Conservation (phyloP, 2,329 filamentous ascomycete genomes). For the Monosporascus ibericus region DNA sequence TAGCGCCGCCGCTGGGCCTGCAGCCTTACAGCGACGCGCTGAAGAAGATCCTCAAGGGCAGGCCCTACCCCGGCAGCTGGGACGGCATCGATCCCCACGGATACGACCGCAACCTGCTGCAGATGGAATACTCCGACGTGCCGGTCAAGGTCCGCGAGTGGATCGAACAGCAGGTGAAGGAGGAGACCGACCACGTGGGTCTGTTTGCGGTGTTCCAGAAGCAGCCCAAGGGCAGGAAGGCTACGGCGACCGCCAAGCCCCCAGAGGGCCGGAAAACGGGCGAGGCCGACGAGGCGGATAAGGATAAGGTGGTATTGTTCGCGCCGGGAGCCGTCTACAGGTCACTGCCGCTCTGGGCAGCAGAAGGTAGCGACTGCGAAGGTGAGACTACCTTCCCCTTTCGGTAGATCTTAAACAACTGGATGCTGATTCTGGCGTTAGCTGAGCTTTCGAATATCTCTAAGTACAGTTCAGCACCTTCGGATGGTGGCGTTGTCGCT, state of each 20-base stretch:
- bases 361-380: constrained; percentile 35
- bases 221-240: constrained; percentile 22
- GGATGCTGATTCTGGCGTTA: background rate
- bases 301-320: constrained; percentile 37
- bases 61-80: constrained; percentile 47
- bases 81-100: constrained; percentile 46
- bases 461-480: constrained; percentile 19
- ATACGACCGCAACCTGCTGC: constrained; percentile 39
- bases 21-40: constrained; percentile 33
- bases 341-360: constrained; percentile 43
- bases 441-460: constrained; percentile 12
- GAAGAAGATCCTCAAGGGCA: constrained; percentile 32
- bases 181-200: constrained; percentile 27
- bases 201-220: constrained; percentile 21
- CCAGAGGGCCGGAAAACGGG: constrained; percentile 11
- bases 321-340: constrained; percentile 46
- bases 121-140: constrained; percentile 39
- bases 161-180: constrained; percentile 39
- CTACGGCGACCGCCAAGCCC: constrained; percentile 20
- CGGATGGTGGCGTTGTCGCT: constrained; percentile 22
- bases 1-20: constrained; percentile 31
- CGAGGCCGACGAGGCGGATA: background rate
- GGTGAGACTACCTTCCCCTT: constrained; percentile 22
- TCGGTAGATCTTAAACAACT: background rate
- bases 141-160: constrained; percentile 39